Evolutionary conservation across 2,329 filamentous ascomycete species (phyloP).

Genomic region (Neurospora sp.): DNA sequence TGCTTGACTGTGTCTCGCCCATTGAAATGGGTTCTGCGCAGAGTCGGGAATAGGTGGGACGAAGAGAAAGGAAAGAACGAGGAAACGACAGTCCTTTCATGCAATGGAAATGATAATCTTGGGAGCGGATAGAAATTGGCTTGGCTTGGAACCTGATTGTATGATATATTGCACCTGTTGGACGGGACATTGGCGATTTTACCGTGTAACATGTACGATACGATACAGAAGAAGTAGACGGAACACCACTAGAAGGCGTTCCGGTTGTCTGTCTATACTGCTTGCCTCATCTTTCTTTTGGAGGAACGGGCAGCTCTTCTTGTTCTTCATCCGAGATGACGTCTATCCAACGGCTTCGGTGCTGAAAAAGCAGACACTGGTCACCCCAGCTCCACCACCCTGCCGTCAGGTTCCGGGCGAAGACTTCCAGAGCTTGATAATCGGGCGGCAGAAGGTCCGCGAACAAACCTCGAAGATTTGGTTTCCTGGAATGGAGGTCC

Average conservation of each 20-base stretch:
- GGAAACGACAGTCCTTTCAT: background rate
- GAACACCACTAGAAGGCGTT: background rate
- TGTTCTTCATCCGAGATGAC: constrained; percentile 1
- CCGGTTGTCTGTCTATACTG: background rate
- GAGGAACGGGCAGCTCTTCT: background rate
- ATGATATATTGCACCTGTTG: background rate
- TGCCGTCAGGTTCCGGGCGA: constrained; percentile 62
- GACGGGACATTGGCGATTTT: background rate
- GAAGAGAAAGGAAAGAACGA: background rate
- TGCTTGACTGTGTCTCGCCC: background rate
- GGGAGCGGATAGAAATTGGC: background rate
- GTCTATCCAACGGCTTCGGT: constrained; percentile 39
- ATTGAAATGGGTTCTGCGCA: background rate
- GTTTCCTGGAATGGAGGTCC: constrained; percentile 71
- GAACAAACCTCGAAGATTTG: constrained; percentile 55
- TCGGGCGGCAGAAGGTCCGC: constrained; percentile 39
- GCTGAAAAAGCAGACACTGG: constrained; percentile 62
- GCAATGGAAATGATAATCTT: background rate
- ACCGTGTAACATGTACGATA: constrained; percentile 10
- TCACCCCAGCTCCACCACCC: constrained; percentile 77
- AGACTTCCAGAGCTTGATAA: constrained; percentile 61
- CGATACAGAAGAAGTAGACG: background rate
- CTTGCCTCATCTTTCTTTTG: background rate
- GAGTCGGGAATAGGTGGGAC: background rate
- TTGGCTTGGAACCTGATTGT: background rate